These are phyloP conservation scores for Hyaloscypha hepaticicola DNA, from an alignment of 495 filamentous ascomycete species.

Conservation along the genomic window DNA sequence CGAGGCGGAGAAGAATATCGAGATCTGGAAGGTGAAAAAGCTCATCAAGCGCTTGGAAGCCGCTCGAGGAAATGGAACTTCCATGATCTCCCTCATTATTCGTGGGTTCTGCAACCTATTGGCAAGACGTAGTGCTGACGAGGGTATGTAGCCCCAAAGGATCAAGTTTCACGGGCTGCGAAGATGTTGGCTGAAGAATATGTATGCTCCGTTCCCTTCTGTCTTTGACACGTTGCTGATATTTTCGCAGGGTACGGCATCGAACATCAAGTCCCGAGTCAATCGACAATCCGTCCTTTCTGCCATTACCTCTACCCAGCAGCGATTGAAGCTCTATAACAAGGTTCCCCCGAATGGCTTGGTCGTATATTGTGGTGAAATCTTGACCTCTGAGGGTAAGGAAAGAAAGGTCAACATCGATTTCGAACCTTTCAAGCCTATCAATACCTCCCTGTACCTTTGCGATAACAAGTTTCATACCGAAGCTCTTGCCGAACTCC, in stretches of 20 bases:
- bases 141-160: conserved; percentile 75
- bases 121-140: neutral
- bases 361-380: conserved; percentile 99
- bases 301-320: conserved; percentile 97
- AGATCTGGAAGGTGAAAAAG: conserved; percentile 92
- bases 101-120: conserved; percentile 54
- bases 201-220: conserved; percentile 45
- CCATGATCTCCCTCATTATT: conserved; percentile 99
- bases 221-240: conserved; percentile 27
- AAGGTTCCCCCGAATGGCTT: conserved; percentile 97
- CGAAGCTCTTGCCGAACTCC: conserved; percentile 90
- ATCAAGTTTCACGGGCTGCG: conserved; percentile 91
- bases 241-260: conserved; percentile 76
- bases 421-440: conserved; percentile 99
- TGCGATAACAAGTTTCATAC: conserved; percentile 99
- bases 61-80: conserved; percentile 91
- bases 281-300: conserved; percentile 96
- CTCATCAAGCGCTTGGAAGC: conserved; percentile 93
- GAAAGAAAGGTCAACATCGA: conserved; percentile 99
- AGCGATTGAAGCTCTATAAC: conserved; percentile 97
- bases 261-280: conserved; percentile 99
- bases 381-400: conserved; percentile 97
- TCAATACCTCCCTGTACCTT: conserved; percentile 98
- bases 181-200: conserved; percentile 99
- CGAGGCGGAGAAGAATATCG: conserved; percentile 96